These are phyloP conservation scores for Phytomonas francai DNA, from an alignment of 208 protist species.

Conservation along the genomic window DNA sequence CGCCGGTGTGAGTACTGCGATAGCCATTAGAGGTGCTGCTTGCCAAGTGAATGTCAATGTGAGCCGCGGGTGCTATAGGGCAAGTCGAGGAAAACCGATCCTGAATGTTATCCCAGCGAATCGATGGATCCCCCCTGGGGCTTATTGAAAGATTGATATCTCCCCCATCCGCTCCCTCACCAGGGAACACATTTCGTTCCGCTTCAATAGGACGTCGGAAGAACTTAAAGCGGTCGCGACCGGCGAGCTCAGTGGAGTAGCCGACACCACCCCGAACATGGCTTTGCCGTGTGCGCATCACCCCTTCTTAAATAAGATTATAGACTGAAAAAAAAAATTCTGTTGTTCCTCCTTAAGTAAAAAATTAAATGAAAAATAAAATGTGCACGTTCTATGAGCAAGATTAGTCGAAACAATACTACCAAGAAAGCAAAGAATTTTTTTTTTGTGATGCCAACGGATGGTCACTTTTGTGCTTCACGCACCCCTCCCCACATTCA, in stretches of 20 bases:
- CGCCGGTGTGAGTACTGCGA: background rate
- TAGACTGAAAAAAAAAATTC: background rate
- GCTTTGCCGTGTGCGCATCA: slow-evolving; percentile 1
- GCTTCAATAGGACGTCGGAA: slow-evolving; percentile 77
- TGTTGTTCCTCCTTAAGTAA: background rate
- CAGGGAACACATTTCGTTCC: slow-evolving; percentile 13
- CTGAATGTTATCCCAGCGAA: slow-evolving; percentile 6
- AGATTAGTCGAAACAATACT: background rate
- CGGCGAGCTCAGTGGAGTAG: slow-evolving; percentile 69
- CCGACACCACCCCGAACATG: slow-evolving; percentile 35
- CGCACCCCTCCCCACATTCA: slow-evolving; percentile 1
- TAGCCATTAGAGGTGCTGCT: slow-evolving; percentile 3
- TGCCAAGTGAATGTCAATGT: slow-evolving; percentile 8
- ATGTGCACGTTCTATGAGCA: background rate
- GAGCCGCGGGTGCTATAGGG: slow-evolving; percentile 6
- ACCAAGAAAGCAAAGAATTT: slow-evolving; percentile 4
- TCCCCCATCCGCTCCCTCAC: background rate
- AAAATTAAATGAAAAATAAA: slow-evolving; percentile 14
- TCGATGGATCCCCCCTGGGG: slow-evolving; percentile 4
- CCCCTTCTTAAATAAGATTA: background rate
- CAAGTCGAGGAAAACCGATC: slow-evolving; percentile 22
- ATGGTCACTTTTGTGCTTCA: background rate
- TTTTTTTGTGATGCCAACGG: slow-evolving; percentile 2
- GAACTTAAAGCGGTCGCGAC: slow-evolving; percentile 81
- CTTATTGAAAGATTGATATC: background rate